Percentiles rank a stretch among this genome's conserved stretches.
Conservation (phyloP, 2,329 filamentous ascomycete genomes). For the Mycocentrospora acerina region DNA sequence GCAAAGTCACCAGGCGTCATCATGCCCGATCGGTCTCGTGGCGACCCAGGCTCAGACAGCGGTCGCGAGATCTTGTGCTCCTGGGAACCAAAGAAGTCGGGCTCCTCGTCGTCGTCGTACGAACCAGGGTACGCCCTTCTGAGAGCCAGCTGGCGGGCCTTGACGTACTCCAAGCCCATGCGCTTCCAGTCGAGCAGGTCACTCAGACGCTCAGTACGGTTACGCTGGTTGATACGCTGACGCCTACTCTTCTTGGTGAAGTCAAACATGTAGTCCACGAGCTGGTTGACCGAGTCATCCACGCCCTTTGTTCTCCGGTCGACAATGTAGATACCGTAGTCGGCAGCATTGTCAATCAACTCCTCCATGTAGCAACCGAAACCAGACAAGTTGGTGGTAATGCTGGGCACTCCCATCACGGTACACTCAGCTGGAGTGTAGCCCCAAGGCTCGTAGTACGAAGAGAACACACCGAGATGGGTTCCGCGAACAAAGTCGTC, state of each 20-base stretch:
- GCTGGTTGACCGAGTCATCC: conserved; percentile 95
- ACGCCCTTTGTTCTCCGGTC: conserved; percentile 93
- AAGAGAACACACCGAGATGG: conserved; percentile 91
- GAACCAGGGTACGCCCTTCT: conserved; percentile 87
- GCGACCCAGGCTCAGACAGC: conserved; percentile 90
- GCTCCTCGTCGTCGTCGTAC: conserved; percentile 75
- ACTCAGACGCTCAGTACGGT: conserved; percentile 90
- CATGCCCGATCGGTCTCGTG: conserved; percentile 88
- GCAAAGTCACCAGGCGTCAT: conserved; percentile 99
- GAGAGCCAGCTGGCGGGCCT: conserved; percentile 89
- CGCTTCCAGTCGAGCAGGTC: conserved; percentile 98
- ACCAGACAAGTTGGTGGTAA: conserved; percentile 95
- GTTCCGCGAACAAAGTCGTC: conserved; percentile 98
- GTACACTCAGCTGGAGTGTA: conserved; percentile 98
- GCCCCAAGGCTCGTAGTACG: conserved; percentile 99
- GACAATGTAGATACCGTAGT: conserved; percentile 99
- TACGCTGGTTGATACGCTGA: conserved; percentile 98
- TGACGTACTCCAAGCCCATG: conserved; percentile 99
- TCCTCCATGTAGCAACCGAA: conserved; percentile 99
- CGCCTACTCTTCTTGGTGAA: conserved; percentile 91
- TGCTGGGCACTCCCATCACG: conserved; percentile 97
- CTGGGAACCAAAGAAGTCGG: conserved; percentile 86
- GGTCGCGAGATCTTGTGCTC: conserved; percentile 95
- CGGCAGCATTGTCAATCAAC: conserved; percentile 93
- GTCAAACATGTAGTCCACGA: conserved; percentile 89